These are phyloP conservation scores for Beta macrorhiza DNA, from an alignment of 179 eudicot genomes.

Conservation along the genomic window DNA sequence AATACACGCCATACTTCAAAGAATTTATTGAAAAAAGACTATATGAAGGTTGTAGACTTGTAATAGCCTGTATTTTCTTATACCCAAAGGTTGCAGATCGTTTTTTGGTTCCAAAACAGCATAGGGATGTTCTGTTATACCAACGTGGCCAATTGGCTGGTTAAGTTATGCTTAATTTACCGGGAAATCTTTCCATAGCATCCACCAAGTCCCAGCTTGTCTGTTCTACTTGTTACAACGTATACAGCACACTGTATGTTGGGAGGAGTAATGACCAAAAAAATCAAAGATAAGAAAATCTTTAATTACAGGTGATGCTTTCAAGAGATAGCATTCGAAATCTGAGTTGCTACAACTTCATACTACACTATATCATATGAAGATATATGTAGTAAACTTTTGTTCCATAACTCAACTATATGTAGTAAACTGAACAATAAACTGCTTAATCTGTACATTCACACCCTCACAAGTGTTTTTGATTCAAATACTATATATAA, in stretches of 20 bases:
- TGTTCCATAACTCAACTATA: constrained; percentile 8
- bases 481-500: constrained; percentile 26
- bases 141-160: too few relatives aligned
- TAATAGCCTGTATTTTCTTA: too few relatives aligned
- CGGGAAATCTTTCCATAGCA: too few relatives aligned
- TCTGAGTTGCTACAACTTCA: constrained; percentile 10
- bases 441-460: constrained; percentile 37
- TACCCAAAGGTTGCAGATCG: too few relatives aligned
- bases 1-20: too few relatives aligned
- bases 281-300: not conserved
- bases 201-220: too few relatives aligned
- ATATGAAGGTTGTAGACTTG: too few relatives aligned
- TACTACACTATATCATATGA: not conserved
- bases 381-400: not conserved
- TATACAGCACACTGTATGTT: not conserved
- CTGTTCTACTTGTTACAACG: too few relatives aligned
- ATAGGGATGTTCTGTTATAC: too few relatives aligned
- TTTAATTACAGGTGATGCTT: not conserved
- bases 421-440: constrained; percentile 12
- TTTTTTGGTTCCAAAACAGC: too few relatives aligned
- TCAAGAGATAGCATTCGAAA: constrained; percentile 7
- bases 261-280: not conserved
- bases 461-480: constrained; percentile 26
- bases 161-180: too few relatives aligned
- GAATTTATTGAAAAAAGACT: too few relatives aligned